A percentile compares a stretch with the other conserved stretches of the same genome.
Evolutionary conservation across 2,329 filamentous ascomycete genomes (phyloP).

Genomic region (Pseudopyrenochaeta lycopersici): DNA sequence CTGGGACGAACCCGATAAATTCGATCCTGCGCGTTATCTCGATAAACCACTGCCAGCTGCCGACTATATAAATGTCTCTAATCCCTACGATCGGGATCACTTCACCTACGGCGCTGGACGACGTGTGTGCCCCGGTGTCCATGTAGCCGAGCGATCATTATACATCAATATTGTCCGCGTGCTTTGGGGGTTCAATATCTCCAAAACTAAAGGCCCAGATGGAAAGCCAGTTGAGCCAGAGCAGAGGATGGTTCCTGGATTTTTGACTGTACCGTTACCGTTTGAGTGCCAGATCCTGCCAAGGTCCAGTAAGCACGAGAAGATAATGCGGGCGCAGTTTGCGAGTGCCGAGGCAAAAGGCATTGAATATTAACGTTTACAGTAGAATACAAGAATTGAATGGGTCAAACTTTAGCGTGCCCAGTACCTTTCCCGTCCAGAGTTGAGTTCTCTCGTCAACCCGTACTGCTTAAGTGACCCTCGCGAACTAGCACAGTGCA

Average conservation of each 20-base stretch:
- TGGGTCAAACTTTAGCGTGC: too few species aligned
- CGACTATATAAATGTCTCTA: constrained; percentile 39
- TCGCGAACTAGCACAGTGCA: too few species aligned
- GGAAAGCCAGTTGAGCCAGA: constrained; percentile 35
- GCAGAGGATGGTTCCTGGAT: constrained; percentile 39
- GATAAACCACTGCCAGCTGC: constrained; percentile 33
- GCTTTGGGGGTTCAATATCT: constrained; percentile 47
- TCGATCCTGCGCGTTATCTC: constrained; percentile 41
- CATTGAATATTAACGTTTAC: constrained; percentile 14
- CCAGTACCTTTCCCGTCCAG: too few species aligned
- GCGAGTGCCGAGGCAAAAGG: constrained; percentile 32
- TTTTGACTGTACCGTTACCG: constrained; percentile 41
- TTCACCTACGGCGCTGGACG: constrained; percentile 48
- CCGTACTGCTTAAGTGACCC: too few species aligned
- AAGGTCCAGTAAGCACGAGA: constrained; percentile 28
- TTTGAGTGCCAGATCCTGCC: constrained; percentile 44
- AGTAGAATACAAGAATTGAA: too few species aligned
- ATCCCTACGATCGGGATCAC: constrained; percentile 46
- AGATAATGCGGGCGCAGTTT: constrained; percentile 33
- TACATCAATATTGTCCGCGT: constrained; percentile 47
- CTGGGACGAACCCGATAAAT: constrained; percentile 37
- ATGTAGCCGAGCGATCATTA: constrained; percentile 48
- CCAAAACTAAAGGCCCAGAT: constrained; percentile 32
- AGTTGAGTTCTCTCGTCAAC: too few species aligned
- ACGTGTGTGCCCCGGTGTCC: constrained; percentile 47